A percentile compares a stretch with the other conserved stretches of the same genome.
Conservation (phyloP, 129 eudicot genomes). For the Flaveria linearis region DNA sequence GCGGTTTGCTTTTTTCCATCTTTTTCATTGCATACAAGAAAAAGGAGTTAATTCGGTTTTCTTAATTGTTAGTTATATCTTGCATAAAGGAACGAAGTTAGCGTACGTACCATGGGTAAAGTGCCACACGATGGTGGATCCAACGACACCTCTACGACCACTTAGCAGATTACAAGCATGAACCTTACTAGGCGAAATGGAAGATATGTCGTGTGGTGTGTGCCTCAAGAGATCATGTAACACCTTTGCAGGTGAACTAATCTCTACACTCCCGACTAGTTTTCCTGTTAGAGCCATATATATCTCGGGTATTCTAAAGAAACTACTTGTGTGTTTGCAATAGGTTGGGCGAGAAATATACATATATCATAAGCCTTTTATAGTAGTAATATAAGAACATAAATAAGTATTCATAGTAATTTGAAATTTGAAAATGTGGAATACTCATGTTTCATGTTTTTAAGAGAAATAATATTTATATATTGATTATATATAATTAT, state of each 20-base stretch:
- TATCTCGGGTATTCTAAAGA: not conserved
- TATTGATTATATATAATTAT: no score
- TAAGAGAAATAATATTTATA: no score
- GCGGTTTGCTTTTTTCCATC: slow-evolving; percentile 31
- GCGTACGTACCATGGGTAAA: not conserved
- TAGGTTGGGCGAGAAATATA: not conserved
- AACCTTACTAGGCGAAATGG: not conserved
- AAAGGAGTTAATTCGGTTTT: not conserved
- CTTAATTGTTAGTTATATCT: not conserved
- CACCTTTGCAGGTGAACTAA: not conserved
- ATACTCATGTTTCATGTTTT: no score
- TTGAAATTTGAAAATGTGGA: no score
- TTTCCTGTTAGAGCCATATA: not conserved
- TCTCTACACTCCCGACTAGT: not conserved
- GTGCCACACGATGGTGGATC: not conserved
- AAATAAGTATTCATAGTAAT: no score
- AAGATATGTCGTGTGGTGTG: not conserved
- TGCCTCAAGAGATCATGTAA: not conserved
- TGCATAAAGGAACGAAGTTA: not conserved
- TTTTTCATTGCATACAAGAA: not conserved
- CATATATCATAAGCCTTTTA: not conserved
- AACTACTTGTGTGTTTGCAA: no score
- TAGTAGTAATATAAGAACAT: not conserved
- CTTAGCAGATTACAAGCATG: not conserved
- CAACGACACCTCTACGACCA: not conserved